Base-by-base conservation (phyloP, 176 grass and related monocot species). In the Rhynchospora breviuscula region DNA sequence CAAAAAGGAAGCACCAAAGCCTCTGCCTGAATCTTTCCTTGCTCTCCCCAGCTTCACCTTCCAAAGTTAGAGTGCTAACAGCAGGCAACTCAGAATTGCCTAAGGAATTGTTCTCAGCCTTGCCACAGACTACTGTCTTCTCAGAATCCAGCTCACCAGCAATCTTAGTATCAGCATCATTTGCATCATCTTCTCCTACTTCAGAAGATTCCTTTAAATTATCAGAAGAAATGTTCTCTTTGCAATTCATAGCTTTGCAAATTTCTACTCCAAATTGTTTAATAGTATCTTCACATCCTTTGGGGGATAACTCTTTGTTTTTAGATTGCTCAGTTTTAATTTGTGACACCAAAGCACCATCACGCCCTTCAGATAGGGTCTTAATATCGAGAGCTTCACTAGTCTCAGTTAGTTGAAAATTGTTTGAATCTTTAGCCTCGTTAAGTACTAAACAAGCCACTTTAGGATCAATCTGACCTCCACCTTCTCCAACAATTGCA, bases 1-100 rank as follows among this genome's bases (percentile, higher is more conserved):
- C 96, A 85, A 98, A 98, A 88, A 98, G 96, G 86, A 98, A 98
- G 85, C 96, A 95, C 96, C 96, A 98, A 83, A 98, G 93, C 79
- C 96, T 98, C 82, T 98, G 92, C 72, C 91, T 98, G 78, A 98
- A 93, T 83, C 96, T 90, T 91, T 98, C 96, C 94, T 95, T 98
- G 89, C 93, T 94, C 89, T 95, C 93, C 29, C 90, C 78, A 81
- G 64, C 84, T 95, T 98, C 89, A 80, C 79, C 86, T 80, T 79
- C 80, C 83, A 93, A 85, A 84, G 83, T 85, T 74, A 84, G 60
- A 80, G 86, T 74, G 72, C 81, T 52, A 62, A 40, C 53, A 79
- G 78, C 61, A 72, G 69, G 35, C 49, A 88, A 53, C 52, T 87
- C 84, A 80, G 77, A 80, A 81, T n/a, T 81, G 84, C 83, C 74